phyloP scores from a whole-genome alignment of 1,139 yeast species.

The Protomyces arabidopsidicola region DNA sequence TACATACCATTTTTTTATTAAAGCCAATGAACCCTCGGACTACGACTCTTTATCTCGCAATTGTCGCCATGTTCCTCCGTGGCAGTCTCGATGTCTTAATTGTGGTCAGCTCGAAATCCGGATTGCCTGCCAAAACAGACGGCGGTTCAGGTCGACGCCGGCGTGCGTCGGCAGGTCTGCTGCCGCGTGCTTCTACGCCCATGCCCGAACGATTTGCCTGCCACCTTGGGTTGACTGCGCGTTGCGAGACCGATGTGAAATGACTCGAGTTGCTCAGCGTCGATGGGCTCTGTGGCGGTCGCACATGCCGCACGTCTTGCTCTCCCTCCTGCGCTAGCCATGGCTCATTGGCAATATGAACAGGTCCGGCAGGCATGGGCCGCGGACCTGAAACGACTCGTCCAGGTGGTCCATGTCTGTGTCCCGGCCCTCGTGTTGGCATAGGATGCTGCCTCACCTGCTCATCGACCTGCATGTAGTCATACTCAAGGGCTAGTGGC shows the following conservation, averaged over 20 bases:
- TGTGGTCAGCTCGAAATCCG: slow-evolving; percentile 21
- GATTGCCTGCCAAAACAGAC: slow-evolving; percentile 17
- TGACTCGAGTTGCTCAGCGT: slow-evolving; percentile 11
- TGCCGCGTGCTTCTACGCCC: neutral
- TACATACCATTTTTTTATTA: too few species aligned
- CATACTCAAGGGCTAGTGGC: neutral
- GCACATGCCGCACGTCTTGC: slow-evolving; percentile 1
- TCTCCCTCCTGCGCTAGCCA: neutral
- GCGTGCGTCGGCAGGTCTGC: neutral
- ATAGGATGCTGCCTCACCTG: neutral
- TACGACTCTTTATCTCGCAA: too few species aligned
- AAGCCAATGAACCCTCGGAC: too few species aligned
- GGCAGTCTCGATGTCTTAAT: slow-evolving; percentile 7
- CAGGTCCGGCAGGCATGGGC: slow-evolving; percentile 15
- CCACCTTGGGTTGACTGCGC: slow-evolving; percentile 19
- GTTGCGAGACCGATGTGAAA: slow-evolving; percentile 26
- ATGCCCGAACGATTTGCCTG: neutral
- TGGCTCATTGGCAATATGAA: neutral
- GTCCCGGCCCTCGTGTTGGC: neutral
- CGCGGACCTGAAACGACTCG: slow-evolving; percentile 17
- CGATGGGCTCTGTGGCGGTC: slow-evolving; percentile 16
- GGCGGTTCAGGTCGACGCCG: slow-evolving; percentile 10
- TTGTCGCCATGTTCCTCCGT: neutral
- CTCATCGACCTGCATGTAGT: neutral
- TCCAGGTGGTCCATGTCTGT: neutral